Conservation (phyloP, 1,284 basidiomycete species). For the Heliocybe sulcata region DNA sequence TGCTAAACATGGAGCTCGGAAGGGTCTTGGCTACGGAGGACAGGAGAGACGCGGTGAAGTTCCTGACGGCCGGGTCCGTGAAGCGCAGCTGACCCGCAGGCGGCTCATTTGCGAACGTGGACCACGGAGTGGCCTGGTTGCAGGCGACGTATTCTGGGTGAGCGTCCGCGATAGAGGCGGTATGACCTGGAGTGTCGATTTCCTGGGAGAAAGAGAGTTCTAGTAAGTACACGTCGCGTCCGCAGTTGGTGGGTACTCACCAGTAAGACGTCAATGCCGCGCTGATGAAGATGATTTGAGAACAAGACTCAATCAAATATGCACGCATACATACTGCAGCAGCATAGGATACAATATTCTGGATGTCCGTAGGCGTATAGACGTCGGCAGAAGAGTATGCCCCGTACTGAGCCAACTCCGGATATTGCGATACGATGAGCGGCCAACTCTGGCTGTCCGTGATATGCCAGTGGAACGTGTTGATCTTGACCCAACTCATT, state of each 20-base stretch:
- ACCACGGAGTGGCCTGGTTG: slow-evolving; percentile 19
- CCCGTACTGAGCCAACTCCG: slow-evolving; percentile 57
- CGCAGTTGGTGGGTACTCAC: not conserved
- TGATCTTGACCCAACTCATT: slow-evolving; percentile 85
- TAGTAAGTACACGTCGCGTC: not conserved
- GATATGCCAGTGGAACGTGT: slow-evolving; percentile 78
- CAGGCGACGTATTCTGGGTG: slow-evolving; percentile 40
- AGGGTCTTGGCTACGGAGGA: slow-evolving; percentile 34
- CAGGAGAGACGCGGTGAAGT: slow-evolving; percentile 42
- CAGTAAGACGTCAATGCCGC: slow-evolving; percentile 75
- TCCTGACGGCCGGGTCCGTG: slow-evolving; percentile 23
- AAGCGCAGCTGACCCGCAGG: slow-evolving; percentile 41
- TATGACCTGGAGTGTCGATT: slow-evolving; percentile 57
- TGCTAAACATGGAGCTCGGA: slow-evolving; percentile 59
- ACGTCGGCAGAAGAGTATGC: slow-evolving; percentile 55
- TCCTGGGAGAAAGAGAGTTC: slow-evolving; percentile 26
- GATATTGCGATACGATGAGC: slow-evolving; percentile 53
- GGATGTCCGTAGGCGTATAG: slow-evolving; percentile 58
- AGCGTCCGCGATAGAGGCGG: slow-evolving; percentile 29
- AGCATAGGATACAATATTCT: slow-evolving; percentile 64
- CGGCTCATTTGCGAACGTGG: slow-evolving; percentile 29
- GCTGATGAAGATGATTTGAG: slow-evolving; percentile 26
- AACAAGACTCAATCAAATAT: not conserved
- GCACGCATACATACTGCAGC: slow-evolving; percentile 44
- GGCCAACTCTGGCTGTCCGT: slow-evolving; percentile 77